Evolutionary conservation across 768 basidiomycete genomes (phyloP).

Genomic region (Plicaturopsis crispa): DNA sequence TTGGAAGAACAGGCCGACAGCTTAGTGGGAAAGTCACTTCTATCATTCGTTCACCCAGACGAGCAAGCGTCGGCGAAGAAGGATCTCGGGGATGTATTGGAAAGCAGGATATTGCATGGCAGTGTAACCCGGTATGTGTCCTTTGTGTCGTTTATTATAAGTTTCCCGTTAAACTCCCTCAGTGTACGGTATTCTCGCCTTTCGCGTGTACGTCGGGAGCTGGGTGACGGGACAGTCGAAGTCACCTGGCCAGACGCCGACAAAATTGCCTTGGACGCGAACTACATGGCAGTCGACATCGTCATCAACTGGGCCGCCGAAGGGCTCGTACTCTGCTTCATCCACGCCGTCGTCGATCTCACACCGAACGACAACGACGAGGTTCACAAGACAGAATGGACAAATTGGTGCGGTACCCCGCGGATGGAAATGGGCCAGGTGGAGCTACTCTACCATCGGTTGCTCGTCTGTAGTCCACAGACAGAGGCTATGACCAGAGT

Average conservation of each 20-base stretch:
- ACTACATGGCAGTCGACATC: slow-evolving; percentile 84
- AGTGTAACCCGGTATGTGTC: slow-evolving; percentile 65
- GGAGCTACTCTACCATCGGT: slow-evolving; percentile 48
- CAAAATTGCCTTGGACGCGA: slow-evolving; percentile 57
- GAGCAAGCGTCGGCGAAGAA: slow-evolving; percentile 67
- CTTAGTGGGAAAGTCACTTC: slow-evolving; percentile 63
- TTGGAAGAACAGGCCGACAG: slow-evolving; percentile 63
- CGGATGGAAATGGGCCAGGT: slow-evolving; percentile 50
- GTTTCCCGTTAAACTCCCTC: slow-evolving; percentile 9
- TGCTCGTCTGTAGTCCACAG: slow-evolving; percentile 47
- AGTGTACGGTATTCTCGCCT: slow-evolving; percentile 79
- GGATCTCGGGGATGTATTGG: slow-evolving; percentile 69
- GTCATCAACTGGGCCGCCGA: slow-evolving; percentile 89
- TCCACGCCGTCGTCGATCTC: slow-evolving; percentile 77
- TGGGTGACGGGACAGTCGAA: slow-evolving; percentile 58
- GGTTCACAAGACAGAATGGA: slow-evolving; percentile 64
- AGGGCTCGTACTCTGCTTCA: slow-evolving; percentile 81
- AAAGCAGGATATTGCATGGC: slow-evolving; percentile 71
- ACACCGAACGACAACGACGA: slow-evolving; percentile 60
- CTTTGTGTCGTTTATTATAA: slow-evolving; percentile 3
- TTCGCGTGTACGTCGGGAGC: slow-evolving; percentile 59
- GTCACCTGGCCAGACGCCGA: slow-evolving; percentile 57
- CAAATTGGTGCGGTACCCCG: slow-evolving; percentile 86
- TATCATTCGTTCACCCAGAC: slow-evolving; percentile 80
- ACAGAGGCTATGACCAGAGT: slow-evolving; percentile 49